Evolutionary conservation across 495 filamentous ascomycete species (phyloP), one percentile per base, ranked within the genome.

Genomic region (Talaromyces borbonicus): DNA sequence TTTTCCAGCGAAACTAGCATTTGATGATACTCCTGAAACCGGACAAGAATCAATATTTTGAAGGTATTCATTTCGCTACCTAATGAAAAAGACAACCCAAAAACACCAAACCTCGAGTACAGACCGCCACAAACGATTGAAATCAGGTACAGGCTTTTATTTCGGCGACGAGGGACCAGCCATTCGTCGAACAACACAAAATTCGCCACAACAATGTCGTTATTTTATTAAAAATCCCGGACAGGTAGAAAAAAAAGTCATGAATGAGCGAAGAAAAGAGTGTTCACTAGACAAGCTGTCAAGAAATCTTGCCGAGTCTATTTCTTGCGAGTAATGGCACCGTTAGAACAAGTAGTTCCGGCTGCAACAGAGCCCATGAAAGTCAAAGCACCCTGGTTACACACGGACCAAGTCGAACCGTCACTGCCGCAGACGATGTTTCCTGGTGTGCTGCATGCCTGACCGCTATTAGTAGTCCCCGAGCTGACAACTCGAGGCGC

Each of bases 201-300:
- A n/a, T n/a, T n/a, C n/a, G n/a, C n/a, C n/a, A n/a, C n/a, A n/a
- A n/a, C n/a, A n/a, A n/a, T n/a, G n/a, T n/a, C n/a, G n/a, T n/a
- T n/a, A n/a, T n/a, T n/a, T n/a, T n/a, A n/a, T n/a, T n/a, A 72
- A 68, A 87, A 83, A 38, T 85, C 81, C 18, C 86, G 54, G 41
- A 89, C 71, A 0, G 80, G 82, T 38, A 67, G 70, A 4, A 87
- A 60, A 1, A 74, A 72, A 19, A 87, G 66, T 38, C 16, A 9
- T n/a, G 8, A n/a, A n/a, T 81, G 83, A 39, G 74, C 72, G 53
- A 85, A 20, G 16, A 14, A 12, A 18, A 16, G 16, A 6, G 33
- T 14, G 18, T 7, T 30, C 7, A 30, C 12, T 30, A 16, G n/a
- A 14, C 23, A n/a, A n/a, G n/a, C n/a, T n/a, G n/a, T n/a, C n/a